Percentiles rank a stretch among this genome's conserved stretches.
Evolutionary conservation across 305 asterid genomes (phyloP).

Genomic region (Ruellia speciosa): DNA sequence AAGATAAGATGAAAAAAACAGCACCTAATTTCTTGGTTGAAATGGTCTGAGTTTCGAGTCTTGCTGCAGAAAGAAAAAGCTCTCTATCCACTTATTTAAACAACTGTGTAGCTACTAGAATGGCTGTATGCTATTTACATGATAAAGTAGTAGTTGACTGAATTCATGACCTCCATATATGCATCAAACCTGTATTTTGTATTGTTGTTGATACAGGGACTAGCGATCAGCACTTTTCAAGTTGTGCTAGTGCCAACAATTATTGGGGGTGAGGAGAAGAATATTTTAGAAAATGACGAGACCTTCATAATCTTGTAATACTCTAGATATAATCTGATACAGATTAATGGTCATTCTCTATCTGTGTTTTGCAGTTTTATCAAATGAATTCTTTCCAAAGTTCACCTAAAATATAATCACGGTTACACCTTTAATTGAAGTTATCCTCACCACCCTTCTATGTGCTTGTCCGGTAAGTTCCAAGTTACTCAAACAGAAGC

Average conservation of each 20-base stretch:
- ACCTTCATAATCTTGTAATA: no score
- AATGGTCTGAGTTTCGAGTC: no score
- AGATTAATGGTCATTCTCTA: constrained; percentile 6
- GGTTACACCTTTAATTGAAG: constrained; percentile 80
- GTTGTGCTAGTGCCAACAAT: constrained; percentile 93
- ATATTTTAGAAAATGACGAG: neutral
- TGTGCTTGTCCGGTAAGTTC: constrained; percentile 94
- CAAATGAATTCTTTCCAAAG: constrained; percentile 84
- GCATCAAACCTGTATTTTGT: constrained; percentile 1
- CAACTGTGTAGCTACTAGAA: constrained; percentile 6
- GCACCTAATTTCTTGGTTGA: no score
- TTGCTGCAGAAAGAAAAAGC: constrained; percentile 14
- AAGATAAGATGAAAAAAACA: no score
- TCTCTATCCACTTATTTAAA: constrained; percentile 7
- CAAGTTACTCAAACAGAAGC: constrained; percentile 47
- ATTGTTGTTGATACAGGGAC: constrained; percentile 55
- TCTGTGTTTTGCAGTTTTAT: constrained; percentile 52
- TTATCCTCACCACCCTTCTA: constrained; percentile 83
- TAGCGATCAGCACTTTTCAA: constrained; percentile 92
- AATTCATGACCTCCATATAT: constrained; percentile 6
- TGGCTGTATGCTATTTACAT: constrained; percentile 8
- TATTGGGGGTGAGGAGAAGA: constrained; percentile 67
- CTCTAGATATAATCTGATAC: constrained; percentile 11
- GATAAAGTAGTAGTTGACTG: constrained; percentile 14
- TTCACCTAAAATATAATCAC: constrained; percentile 77